Percentiles rank a stretch among this genome's conserved stretches.
Evolutionary conservation across 768 basidiomycete species (phyloP).

Genomic region (Holtermanniella nyarrowii): DNA sequence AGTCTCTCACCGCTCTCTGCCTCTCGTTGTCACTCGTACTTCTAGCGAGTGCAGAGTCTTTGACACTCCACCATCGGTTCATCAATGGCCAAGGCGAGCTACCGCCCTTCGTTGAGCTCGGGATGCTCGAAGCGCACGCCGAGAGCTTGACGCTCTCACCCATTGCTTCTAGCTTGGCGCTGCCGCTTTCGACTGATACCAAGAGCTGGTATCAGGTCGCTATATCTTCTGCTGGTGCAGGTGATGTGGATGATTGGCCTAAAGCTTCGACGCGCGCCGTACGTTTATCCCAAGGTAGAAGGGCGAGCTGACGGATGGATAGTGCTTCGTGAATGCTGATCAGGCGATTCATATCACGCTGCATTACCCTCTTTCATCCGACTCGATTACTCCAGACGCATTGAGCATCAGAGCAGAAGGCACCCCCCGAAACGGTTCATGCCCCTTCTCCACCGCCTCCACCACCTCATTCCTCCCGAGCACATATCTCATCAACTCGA

Average conservation of each 20-base stretch:
- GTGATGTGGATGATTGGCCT: conserved; percentile 9
- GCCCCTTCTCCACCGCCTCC: neutral
- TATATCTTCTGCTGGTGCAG: conserved; percentile 4
- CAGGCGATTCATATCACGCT: neutral
- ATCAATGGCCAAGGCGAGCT: neutral
- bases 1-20: too few relatives aligned
- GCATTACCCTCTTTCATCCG: neutral
- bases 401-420: neutral
- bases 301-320: neutral
- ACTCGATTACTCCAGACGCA: neutral
- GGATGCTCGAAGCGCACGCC: neutral
- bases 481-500: neutral
- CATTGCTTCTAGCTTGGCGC: too few relatives aligned
- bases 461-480: neutral
- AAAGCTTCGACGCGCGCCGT: conserved; percentile 17
- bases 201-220: conserved; percentile 27
- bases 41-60: too few relatives aligned
- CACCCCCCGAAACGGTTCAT: neutral
- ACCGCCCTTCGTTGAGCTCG: neutral
- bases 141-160: too few relatives aligned
- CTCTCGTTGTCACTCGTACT: too few relatives aligned
- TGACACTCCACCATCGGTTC: conserved; percentile 2
- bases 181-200: conserved; percentile 4
- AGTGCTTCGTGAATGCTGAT: neutral
- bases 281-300: conserved; percentile 1